Conservation (phyloP, 805 yeast genomes). For the Candida jianshihensis region DNA sequence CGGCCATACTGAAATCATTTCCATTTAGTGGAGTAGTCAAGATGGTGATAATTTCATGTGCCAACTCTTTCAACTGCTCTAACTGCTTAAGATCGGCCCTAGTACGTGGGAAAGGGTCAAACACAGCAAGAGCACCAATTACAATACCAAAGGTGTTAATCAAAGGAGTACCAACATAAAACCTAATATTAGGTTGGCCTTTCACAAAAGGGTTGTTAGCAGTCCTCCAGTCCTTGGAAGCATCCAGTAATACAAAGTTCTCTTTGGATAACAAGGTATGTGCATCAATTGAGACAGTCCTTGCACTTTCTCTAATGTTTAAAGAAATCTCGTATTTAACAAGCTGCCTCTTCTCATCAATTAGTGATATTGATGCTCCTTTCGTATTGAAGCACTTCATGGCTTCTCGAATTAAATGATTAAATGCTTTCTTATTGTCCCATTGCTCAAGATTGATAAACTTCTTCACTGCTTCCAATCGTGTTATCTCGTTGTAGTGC, state of each 20-base stretch:
- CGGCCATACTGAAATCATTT: not conserved
- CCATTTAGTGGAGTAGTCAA: conserved; percentile 29
- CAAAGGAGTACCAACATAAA: conserved; percentile 63
- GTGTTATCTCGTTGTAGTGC: conserved; percentile 39
- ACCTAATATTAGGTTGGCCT: conserved; percentile 50
- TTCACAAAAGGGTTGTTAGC: conserved; percentile 54
- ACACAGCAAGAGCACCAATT: conserved; percentile 54
- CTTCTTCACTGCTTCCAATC: conserved; percentile 37
- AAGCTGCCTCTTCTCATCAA: conserved; percentile 40
- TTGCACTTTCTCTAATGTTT: conserved; percentile 42
- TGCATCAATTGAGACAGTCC: conserved; percentile 56
- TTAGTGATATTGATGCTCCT: conserved; percentile 55
- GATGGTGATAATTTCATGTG: conserved; percentile 35
- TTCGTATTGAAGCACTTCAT: conserved; percentile 35
- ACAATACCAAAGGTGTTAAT: conserved; percentile 31
- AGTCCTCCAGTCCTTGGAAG: conserved; percentile 67
- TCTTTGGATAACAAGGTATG: conserved; percentile 58
- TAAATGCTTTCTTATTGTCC: conserved; percentile 36
- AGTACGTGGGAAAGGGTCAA: conserved; percentile 39
- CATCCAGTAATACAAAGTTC: conserved; percentile 49
- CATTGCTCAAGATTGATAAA: conserved; percentile 40
- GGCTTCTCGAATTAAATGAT: conserved; percentile 30
- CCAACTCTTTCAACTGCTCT: conserved; percentile 28
- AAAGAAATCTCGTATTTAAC: conserved; percentile 44
- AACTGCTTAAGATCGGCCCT: conserved; percentile 31